These are phyloP conservation scores for Fusarium fujikuroi DNA, from an alignment of 2,329 filamentous ascomycete genomes.

Conservation along the genomic window DNA sequence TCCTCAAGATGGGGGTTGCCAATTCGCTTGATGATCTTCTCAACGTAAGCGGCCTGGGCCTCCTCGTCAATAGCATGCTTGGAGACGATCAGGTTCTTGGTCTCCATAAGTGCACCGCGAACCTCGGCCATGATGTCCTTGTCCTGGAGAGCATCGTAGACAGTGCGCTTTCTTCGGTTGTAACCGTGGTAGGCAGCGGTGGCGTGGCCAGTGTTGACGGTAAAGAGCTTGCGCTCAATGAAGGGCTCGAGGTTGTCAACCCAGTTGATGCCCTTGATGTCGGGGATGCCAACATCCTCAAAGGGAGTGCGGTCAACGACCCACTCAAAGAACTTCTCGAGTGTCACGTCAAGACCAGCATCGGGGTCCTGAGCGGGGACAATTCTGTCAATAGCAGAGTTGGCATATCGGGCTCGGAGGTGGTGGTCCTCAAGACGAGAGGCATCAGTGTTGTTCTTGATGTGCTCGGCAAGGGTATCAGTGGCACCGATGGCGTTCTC, in stretches of 20 bases:
- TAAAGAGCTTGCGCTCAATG: slow-evolving; percentile 99
- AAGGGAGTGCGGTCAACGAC: slow-evolving; percentile 92
- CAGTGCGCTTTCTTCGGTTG: slow-evolving; percentile 84
- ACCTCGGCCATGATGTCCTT: slow-evolving; percentile 83
- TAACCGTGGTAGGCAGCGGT: slow-evolving; percentile 96
- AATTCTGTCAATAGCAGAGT: slow-evolving; percentile 98
- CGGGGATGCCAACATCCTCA: slow-evolving; percentile 70
- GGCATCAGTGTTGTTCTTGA: slow-evolving; percentile 79
- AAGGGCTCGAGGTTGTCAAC: slow-evolving; percentile 91
- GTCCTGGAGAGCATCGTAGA: slow-evolving; percentile 89
- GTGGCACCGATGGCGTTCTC: slow-evolving; percentile 98
- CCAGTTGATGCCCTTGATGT: slow-evolving; percentile 91
- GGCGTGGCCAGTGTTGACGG: slow-evolving; percentile 97
- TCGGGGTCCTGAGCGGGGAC: slow-evolving; percentile 88
- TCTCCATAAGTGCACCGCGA: slow-evolving; percentile 83
- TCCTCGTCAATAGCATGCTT: slow-evolving; percentile 83
- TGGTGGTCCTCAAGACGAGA: slow-evolving; percentile 75
- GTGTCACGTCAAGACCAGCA: slow-evolving; percentile 87
- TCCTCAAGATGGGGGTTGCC: slow-evolving; percentile 94
- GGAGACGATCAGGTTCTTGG: slow-evolving; percentile 82
- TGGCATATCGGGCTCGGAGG: slow-evolving; percentile 87
- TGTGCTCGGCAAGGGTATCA: slow-evolving; percentile 83
- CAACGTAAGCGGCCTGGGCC: slow-evolving; percentile 87
- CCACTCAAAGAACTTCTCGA: slow-evolving; percentile 99
- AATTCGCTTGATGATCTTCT: slow-evolving; percentile 92